phyloP scores from a whole-genome alignment of 1,284 basidiomycete species.

The Pseudozyma flocculosa region DNA sequence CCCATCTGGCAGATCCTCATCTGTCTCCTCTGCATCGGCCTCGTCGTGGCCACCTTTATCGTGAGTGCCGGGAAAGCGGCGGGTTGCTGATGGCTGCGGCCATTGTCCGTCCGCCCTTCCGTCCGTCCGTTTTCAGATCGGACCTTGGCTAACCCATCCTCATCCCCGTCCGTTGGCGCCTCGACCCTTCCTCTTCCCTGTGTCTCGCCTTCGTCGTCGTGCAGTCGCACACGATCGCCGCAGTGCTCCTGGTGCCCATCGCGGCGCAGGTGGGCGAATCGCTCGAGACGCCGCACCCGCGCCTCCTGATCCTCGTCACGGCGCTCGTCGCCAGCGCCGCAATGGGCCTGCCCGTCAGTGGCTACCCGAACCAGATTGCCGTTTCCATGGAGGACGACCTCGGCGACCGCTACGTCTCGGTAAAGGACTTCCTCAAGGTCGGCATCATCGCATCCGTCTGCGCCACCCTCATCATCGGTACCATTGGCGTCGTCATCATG shows the following conservation, averaged over 20 bases:
- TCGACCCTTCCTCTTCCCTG: no score
- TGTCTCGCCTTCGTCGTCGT: background rate
- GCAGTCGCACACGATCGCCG: slow-evolving; percentile 68
- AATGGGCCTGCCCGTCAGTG: slow-evolving; percentile 97
- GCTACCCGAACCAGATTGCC: slow-evolving; percentile 76
- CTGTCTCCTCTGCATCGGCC: slow-evolving; percentile 77
- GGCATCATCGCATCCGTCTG: slow-evolving; percentile 88
- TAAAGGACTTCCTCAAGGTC: slow-evolving; percentile 82
- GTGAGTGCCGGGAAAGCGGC: background rate
- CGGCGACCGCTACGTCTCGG: slow-evolving; percentile 67
- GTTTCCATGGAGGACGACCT: slow-evolving; percentile 92
- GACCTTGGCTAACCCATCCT: no score
- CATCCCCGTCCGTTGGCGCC: no score
- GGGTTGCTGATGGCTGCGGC: background rate
- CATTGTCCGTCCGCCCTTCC: no score
- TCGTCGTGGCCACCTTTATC: slow-evolving; percentile 68
- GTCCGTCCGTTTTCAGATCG: no score
- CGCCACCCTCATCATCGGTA: slow-evolving; percentile 65
- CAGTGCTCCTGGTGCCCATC: slow-evolving; percentile 91
- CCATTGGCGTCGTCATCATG: slow-evolving; percentile 53
- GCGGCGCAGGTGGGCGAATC: slow-evolving; percentile 83
- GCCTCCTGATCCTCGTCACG: slow-evolving; percentile 63
- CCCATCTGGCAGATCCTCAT: slow-evolving; percentile 79
- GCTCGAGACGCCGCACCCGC: slow-evolving; percentile 60
- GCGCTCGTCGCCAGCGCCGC: slow-evolving; percentile 89